Base-by-base conservation (phyloP, 2,329 filamentous ascomycete genomes). In the Thyridium curvatum region DNA sequence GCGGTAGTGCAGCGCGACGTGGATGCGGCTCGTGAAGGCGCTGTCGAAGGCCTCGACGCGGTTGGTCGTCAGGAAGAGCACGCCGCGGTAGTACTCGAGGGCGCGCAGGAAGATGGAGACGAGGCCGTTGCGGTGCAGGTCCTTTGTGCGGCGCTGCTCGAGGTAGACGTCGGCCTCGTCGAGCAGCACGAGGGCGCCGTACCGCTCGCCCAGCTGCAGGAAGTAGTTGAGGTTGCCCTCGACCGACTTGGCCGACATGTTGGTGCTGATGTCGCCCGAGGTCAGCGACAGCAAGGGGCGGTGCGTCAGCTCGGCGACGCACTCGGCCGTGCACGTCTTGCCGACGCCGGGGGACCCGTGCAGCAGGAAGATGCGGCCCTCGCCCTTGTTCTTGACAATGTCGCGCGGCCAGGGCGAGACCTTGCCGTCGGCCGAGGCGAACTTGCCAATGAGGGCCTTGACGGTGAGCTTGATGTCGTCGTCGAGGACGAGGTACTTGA, bases 131-230 rank as follows among this genome's bases (percentile, higher is more conserved):
- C 67, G 65, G 16, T 52, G 55, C 35, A 71, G 61, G 47, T 72
- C 66, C 18, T 49, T 55, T 16, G 60, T 50, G 3, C 57, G 56
- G 3, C 76, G 71, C 38, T 66, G 55, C 53, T 78, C 72, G 8
- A 81, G 68, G 54, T 76, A 80, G 14, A 79, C 72, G 40, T 80
- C 77, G 3, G 73, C 74, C 53, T 81, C 76, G 50, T 80, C 75
- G 4, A 79, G 61, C 3, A 79, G 62, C 7, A 77, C 63, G 6
- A 78, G 62, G 30, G 66, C 72, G 14, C 63, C 65, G 55, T 68
- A 75, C 8, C 64, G 66, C 52, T 68, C 66, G 31, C 60, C 72
- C 4, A 74, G 61, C 31, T 65, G 52, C 9, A 75, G 59, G 54
- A 70, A 71, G 54, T 69, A 69, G 40, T 61, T 59, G 12, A 72